Evolutionary conservation across 306 rosid species (phyloP).

Genomic region (Gillenia trifoliata): DNA sequence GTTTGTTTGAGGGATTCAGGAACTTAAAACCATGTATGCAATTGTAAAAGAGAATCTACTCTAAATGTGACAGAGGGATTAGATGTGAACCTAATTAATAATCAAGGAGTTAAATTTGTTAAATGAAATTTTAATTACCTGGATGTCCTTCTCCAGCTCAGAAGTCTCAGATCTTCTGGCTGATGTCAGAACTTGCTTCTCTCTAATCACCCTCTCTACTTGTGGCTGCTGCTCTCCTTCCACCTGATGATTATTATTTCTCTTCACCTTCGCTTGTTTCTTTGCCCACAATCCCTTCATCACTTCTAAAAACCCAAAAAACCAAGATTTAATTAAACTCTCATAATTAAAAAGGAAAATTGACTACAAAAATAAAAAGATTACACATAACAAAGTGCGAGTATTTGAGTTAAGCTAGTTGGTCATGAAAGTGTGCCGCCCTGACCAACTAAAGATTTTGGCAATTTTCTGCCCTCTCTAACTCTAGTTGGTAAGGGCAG

Average conservation of each 20-base stretch:
- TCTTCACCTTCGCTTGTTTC: conserved; percentile 81
- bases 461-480: neutral
- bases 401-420: neutral
- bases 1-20: conserved; percentile 2
- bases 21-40: neutral
- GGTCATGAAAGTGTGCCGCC: neutral
- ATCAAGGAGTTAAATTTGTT: neutral
- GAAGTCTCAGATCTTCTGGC: conserved; percentile 32
- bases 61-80: neutral
- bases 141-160: conserved; percentile 37
- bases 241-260: conserved; percentile 28
- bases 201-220: conserved; percentile 32
- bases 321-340: conserved; percentile 5
- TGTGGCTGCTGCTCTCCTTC: conserved; percentile 30
- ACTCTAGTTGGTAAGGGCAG: neutral
- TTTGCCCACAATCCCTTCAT: conserved; percentile 82
- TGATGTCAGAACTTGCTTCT: conserved; percentile 23
- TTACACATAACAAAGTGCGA: neutral
- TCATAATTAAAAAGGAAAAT: neutral
- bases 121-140: conserved; percentile 42
- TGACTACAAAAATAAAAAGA: neutral
- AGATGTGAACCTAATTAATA: neutral
- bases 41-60: neutral
- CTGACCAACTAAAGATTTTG: neutral
- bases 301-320: conserved; percentile 51